phyloP scores from a whole-genome alignment of 768 basidiomycete genomes.

The Suillus weaverae region DNA sequence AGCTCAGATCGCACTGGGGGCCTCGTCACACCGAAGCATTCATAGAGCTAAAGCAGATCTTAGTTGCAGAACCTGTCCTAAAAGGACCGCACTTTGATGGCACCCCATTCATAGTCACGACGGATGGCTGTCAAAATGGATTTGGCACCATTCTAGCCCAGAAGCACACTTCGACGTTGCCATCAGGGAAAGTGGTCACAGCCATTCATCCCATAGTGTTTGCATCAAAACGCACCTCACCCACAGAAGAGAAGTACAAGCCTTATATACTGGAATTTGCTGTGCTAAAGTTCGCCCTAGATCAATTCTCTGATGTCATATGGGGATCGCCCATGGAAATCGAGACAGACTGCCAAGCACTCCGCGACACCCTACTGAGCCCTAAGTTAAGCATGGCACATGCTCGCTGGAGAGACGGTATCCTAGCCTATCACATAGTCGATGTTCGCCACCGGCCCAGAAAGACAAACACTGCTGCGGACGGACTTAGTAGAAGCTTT shows the following conservation, averaged over 20 bases:
- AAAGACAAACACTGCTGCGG: too few relatives aligned
- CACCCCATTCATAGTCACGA: slow-evolving; percentile 35
- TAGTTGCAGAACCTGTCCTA: slow-evolving; percentile 36
- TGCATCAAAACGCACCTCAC: slow-evolving; percentile 35
- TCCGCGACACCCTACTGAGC: slow-evolving; percentile 4
- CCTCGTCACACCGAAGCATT: slow-evolving; percentile 22
- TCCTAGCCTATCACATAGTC: too few relatives aligned
- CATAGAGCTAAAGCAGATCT: slow-evolving; percentile 27
- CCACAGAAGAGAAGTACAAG: slow-evolving; percentile 31
- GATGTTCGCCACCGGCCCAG: too few relatives aligned
- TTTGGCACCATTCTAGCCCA: slow-evolving; percentile 34
- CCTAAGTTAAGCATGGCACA: slow-evolving; percentile 18
- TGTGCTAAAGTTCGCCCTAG: slow-evolving; percentile 33
- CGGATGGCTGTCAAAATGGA: slow-evolving; percentile 34
- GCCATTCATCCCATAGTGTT: slow-evolving; percentile 19
- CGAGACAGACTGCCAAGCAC: slow-evolving; percentile 26
- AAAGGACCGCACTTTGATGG: slow-evolving; percentile 31
- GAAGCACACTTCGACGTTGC: slow-evolving; percentile 14
- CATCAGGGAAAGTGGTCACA: slow-evolving; percentile 20
- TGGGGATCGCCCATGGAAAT: slow-evolving; percentile 33
- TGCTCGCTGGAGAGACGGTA: too few relatives aligned
- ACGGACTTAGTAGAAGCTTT: too few relatives aligned
- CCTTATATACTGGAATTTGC: slow-evolving; percentile 39
- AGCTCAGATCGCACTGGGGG: neutral
- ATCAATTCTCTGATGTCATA: slow-evolving; percentile 33